phyloP scores from a whole-genome alignment of 805 yeast genomes.

The Cyberlindnera sargentensis region DNA sequence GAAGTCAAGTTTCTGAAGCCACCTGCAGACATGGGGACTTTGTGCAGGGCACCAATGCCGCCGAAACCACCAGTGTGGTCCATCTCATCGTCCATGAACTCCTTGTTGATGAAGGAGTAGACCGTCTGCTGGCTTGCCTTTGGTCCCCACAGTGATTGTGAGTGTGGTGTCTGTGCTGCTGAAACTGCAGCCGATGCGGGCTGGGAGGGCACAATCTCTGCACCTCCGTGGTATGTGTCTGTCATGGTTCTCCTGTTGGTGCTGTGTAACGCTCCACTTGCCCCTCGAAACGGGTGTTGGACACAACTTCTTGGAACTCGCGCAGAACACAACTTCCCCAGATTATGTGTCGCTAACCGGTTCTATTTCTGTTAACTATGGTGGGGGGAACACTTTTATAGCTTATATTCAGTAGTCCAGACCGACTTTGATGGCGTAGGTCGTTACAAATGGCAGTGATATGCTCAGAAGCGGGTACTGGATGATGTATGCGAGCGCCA shows the following conservation, averaged over 20 bases:
- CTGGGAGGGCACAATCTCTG: slow-evolving; percentile 12
- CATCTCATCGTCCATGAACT: slow-evolving; percentile 16
- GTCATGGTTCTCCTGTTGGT: no score
- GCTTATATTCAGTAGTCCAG: slow-evolving; percentile 2
- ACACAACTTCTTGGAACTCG: no score
- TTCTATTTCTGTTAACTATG: no score
- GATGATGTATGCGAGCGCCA: slow-evolving; percentile 20
- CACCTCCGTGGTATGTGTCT: neutral
- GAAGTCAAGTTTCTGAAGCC: slow-evolving; percentile 22
- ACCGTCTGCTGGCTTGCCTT: no score
- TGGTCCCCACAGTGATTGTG: neutral
- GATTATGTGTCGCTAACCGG: no score
- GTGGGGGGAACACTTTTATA: neutral
- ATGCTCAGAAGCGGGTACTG: slow-evolving; percentile 20
- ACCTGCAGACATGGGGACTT: neutral
- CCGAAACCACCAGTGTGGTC: neutral
- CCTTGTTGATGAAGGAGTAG: slow-evolving; percentile 21
- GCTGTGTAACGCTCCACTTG: no score
- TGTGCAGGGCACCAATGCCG: neutral
- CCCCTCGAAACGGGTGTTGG: no score
- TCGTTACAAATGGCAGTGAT: slow-evolving; percentile 20
- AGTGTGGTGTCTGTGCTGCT: slow-evolving; percentile 1
- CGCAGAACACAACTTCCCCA: no score
- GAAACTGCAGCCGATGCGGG: slow-evolving; percentile 3
- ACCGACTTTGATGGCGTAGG: slow-evolving; percentile 8